Conservation (phyloP, 495 filamentous ascomycete genomes). For the Diplogelasinospora grovesii region DNA sequence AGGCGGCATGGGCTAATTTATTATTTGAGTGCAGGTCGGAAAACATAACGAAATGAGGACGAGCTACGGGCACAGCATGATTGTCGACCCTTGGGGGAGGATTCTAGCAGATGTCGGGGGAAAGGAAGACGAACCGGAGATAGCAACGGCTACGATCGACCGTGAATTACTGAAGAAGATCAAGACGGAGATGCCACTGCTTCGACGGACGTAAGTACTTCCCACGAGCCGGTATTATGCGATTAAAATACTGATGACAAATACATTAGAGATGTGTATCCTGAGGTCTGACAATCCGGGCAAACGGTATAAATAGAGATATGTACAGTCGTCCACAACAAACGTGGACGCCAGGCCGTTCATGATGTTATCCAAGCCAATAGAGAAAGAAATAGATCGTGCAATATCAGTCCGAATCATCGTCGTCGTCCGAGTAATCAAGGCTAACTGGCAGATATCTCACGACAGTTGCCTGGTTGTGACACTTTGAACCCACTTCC, state of each 20-base stretch:
- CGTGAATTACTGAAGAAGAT: constrained; percentile 37
- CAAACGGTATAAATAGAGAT: too few relatives aligned
- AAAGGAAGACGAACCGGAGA: constrained; percentile 31
- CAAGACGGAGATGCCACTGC: constrained; percentile 57
- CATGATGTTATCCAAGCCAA: too few relatives aligned
- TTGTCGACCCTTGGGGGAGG: constrained; percentile 82
- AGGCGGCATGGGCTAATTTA: too few relatives aligned
- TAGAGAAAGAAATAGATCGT: too few relatives aligned
- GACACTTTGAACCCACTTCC: too few relatives aligned
- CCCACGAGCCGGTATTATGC: background rate
- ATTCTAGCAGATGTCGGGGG: constrained; percentile 59
- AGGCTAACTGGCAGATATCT: too few relatives aligned
- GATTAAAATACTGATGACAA: background rate
- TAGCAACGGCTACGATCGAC: constrained; percentile 45
- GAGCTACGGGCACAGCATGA: constrained; percentile 86
- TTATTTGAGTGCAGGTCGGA: constrained; percentile 7
- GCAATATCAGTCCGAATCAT: too few relatives aligned
- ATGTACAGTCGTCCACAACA: too few relatives aligned
- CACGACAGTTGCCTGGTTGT: too few relatives aligned
- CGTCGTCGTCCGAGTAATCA: too few relatives aligned
- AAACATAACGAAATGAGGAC: constrained; percentile 68
- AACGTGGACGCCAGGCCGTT: too few relatives aligned
- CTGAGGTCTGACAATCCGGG: constrained; percentile 19
- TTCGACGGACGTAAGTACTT: constrained; percentile 43
- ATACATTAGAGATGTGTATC: constrained; percentile 19